Evolutionary conservation across 139 green algal genomes (phyloP), one percentile per base, ranked within the genome.

Genomic region (Marvania coccoides): DNA sequence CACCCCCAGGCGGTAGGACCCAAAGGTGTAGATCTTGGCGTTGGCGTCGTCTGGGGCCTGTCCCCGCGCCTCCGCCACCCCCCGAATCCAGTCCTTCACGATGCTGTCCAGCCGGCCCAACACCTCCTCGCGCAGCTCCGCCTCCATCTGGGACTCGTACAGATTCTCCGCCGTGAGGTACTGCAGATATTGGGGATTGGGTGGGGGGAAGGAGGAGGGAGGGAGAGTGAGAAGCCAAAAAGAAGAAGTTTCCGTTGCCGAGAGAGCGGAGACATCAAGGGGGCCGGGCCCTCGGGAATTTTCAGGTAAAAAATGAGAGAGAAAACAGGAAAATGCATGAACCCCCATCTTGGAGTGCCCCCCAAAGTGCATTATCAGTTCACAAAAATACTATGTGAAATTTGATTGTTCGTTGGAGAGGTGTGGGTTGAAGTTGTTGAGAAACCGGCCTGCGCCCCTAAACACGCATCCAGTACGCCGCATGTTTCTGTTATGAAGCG

Each of bases 11-110:
- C 92, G 82, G 63, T 95, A 98, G 0, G 90, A 96, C 0, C 92
- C 92, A 67, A 97, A 98, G 1, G 90, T 97, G 67, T 89, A 96
- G 29, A 98, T 95, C 35, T 83, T 87, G 12, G 87, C 87, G 47
- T 92, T 90, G 35, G 87, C 87, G 6, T 95, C 90, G 28, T 65
- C 53, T 9, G 54, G 15, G 13, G 57, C 37, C 29, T 72, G 48
- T 2, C 73, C 73, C 19, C 38, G 26, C n/a, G 36, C 29, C 14
- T 38, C 53, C 2, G 67, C 76, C 29, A 87, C 77, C 1, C 56
- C 47, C 2, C 51, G 55, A 2, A 87, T 81, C 81, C 81, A 87
- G 1, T 78, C 34, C 40, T 75, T 75, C 5, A 77, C 75, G 1
- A 85, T 28, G 0, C 29, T n/a, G 35, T 84, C 67, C 56, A 86